Evolutionary conservation across 2,329 filamentous ascomycete species (phyloP), one percentile per base, ranked within the genome.

Genomic region (Arthrobotrys iridis): DNA sequence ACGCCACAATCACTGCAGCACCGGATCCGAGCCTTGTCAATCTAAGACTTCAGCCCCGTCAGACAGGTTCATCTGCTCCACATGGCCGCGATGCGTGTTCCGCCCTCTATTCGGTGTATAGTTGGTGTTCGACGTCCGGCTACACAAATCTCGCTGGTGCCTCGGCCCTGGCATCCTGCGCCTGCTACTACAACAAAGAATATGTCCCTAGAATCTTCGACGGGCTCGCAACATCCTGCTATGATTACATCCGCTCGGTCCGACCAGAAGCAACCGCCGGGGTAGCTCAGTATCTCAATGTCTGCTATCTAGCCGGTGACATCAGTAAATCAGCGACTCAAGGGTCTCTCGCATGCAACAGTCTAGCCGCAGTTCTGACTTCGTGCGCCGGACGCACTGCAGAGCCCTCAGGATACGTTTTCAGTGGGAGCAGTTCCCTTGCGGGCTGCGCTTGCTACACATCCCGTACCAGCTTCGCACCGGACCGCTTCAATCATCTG

Each of bases 61-160:
- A 67, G 20, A 41, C 70, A 13, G 28, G 33, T 24, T 62, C 70
- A 2, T 35, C 71, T 18, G 15, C 50, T 46, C 55, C 70, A 13
- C 11, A 48, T 28, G 68, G 71, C 24, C 71, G 71, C n/a, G 55
- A 63, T 26, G 71, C 71, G 13, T 75, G 71, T 59, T 68, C 71
- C n/a, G 71, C 71, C 24, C 63, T 75, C n/a, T 75, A 59, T 22
- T 75, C 71, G 2, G 71, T 64, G 22, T 75, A 75, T 63, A 75
- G 71, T 28, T 75, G 63, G 71, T 75, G 71, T 35, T 67, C 71
- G 6, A 57, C 63, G 5, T 68, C 71, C 4, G 71, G 71, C 15
- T 75, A 48, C 28, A 41, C 22, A 15, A 75, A 68, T 24, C 71
- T 75, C 4, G 30, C 28, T 11, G 71, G 71, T 4, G n/a, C 71